Percentiles rank a stretch among this genome's conserved stretches.
Evolutionary conservation across 2,329 filamentous ascomycete species (phyloP).

Genomic region (Ceratocystis ficicola): DNA sequence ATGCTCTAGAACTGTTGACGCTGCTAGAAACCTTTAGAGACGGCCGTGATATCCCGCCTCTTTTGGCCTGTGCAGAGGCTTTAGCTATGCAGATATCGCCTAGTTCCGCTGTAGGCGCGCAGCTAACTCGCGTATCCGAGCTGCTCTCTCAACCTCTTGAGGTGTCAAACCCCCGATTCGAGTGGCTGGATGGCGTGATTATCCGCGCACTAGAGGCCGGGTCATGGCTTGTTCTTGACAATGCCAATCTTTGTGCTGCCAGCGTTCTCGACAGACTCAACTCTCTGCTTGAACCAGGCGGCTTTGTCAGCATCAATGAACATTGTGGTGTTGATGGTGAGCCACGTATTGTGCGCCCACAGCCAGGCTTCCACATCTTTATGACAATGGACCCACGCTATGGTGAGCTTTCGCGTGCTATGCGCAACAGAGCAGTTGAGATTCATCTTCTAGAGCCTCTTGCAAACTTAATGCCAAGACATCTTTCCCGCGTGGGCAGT

Average conservation of each 20-base stretch:
- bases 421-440: conserved; percentile 90
- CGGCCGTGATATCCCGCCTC: conserved; percentile 28
- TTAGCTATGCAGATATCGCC: conserved; percentile 34
- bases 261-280: conserved; percentile 91
- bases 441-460: conserved; percentile 53
- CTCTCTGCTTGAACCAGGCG: conserved; percentile 82
- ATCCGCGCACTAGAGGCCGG: conserved; percentile 77
- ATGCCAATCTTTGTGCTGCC: conserved; percentile 91
- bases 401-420: conserved; percentile 87
- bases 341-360: conserved; percentile 66
- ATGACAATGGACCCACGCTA: conserved; percentile 85
- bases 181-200: conserved; percentile 90
- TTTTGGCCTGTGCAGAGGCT: conserved; percentile 32
- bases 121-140: conserved; percentile 38
- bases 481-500: conserved; percentile 33
- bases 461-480: conserved; percentile 29
- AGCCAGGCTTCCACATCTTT: conserved; percentile 82
- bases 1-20: conserved; percentile 41
- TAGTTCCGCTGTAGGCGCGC: conserved; percentile 35
- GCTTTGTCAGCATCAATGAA: conserved; percentile 81
- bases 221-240: conserved; percentile 88
- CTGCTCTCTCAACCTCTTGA: conserved; percentile 43
- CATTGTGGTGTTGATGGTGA: conserved; percentile 74
- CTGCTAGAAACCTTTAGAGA: conserved; percentile 33
- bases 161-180: conserved; percentile 68